Evolutionary conservation across 352 stramenopile genomes (phyloP).

Genomic region (Thraustochytrium striatum): DNA sequence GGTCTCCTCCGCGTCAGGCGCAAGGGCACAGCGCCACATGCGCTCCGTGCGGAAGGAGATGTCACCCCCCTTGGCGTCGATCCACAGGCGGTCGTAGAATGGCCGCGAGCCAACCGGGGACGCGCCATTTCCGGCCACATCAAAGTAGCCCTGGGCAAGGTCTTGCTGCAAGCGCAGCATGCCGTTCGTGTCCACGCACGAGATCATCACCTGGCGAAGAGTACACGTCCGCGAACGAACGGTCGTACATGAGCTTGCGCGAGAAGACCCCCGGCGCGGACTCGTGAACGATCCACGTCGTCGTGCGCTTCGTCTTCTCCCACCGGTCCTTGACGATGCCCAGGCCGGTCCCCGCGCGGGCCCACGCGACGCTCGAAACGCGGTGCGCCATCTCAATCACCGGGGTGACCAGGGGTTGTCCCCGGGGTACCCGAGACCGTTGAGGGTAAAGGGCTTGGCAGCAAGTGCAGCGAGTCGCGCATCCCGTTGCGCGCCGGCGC

Average conservation of each 20-base stretch:
- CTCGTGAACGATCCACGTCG: constrained; percentile 13
- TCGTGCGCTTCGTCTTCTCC: neutral
- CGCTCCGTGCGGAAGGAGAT: neutral
- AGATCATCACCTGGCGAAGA: neutral
- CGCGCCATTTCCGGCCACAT: constrained; percentile 3
- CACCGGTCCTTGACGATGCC: neutral
- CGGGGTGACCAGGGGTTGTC: neutral
- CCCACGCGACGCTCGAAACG: neutral
- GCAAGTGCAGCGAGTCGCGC: no score
- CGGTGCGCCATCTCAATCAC: constrained; percentile 10
- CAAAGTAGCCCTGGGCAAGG: neutral
- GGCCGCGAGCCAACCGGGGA: constrained; percentile 16
- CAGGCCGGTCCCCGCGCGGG: neutral
- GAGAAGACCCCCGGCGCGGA: neutral
- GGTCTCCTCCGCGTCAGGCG: neutral
- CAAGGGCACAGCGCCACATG: constrained; percentile 23
- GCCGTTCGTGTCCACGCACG: neutral
- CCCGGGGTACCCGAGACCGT: neutral
- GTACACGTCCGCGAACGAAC: constrained; percentile 17
- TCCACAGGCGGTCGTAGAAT: constrained; percentile 25
- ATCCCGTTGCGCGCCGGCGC: neutral
- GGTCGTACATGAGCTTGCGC: neutral
- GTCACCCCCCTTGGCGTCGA: constrained; percentile 15
- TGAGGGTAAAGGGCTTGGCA: constrained; percentile 13
- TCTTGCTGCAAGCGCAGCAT: neutral